Conservation (phyloP, 371 early-diverging fungal genomes). For the Mucor indicus region DNA sequence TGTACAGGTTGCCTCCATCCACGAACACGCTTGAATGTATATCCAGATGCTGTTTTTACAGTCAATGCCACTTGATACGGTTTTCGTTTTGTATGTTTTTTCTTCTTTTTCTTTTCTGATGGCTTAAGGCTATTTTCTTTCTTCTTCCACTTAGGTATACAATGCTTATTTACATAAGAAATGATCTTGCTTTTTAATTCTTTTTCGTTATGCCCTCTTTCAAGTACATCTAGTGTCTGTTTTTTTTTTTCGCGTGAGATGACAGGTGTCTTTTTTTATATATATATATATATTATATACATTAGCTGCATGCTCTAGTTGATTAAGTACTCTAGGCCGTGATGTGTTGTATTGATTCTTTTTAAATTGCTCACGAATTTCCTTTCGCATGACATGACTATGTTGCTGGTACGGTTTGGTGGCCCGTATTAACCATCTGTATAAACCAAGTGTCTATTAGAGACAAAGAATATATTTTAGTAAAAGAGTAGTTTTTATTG, state of each 20-base stretch:
- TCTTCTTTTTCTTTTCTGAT: neutral
- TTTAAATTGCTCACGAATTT: slow-evolving; percentile 9
- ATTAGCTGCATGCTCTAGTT: slow-evolving; percentile 13
- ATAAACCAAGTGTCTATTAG: slow-evolving; percentile 19
- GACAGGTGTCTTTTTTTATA: neutral
- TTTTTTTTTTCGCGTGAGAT: too few relatives aligned
- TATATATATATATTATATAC: neutral
- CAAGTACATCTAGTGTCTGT: too few relatives aligned
- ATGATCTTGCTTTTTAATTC: too few relatives aligned
- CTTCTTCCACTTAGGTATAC: neutral
- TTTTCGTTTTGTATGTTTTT: slow-evolving; percentile 8
- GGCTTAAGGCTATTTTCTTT: neutral
- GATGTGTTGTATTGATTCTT: slow-evolving; percentile 10
- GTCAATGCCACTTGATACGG: slow-evolving; percentile 17
- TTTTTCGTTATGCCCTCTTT: too few relatives aligned
- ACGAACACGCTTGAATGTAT: slow-evolving; percentile 19
- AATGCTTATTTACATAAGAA: too few relatives aligned
- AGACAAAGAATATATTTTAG: too few relatives aligned
- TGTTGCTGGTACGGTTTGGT: slow-evolving; percentile 5
- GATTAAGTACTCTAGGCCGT: neutral
- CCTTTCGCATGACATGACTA: neutral
- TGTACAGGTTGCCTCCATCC: slow-evolving; percentile 25
- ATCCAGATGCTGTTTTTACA: slow-evolving; percentile 4
- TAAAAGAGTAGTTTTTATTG: too few relatives aligned
- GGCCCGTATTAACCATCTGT: slow-evolving; percentile 15